phyloP scores from a whole-genome alignment of 2,329 filamentous ascomycete species.

The Botrytis pseudocinerea region DNA sequence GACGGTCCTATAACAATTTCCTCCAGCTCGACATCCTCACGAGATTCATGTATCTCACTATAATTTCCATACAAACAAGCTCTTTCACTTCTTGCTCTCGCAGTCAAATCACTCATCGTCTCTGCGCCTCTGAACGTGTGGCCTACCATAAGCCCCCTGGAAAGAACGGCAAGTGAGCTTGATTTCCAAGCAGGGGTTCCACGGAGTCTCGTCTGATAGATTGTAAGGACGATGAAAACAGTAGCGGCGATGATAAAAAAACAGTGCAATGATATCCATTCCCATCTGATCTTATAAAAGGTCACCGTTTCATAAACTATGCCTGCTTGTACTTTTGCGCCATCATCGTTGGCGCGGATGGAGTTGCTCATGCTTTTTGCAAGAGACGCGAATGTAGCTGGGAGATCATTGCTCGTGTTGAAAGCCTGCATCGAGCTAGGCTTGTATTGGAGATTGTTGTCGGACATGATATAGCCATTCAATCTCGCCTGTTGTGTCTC shows the following conservation, averaged over 20 bases:
- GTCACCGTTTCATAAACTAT: not conserved
- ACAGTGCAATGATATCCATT: conserved; percentile 14
- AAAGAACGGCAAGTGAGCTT: conserved; percentile 13
- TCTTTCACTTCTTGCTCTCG: conserved; percentile 2
- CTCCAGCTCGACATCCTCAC: conserved; percentile 8
- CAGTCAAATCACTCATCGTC: not conserved
- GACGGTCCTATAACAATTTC: not conserved
- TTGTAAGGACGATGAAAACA: not conserved
- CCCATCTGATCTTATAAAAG: conserved; percentile 7
- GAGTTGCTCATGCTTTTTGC: conserved; percentile 18
- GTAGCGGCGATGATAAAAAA: conserved; percentile 3
- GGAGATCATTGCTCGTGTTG: conserved; percentile 5
- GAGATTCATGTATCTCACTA: not conserved
- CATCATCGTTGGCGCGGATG: conserved; percentile 8
- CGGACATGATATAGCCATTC: conserved; percentile 16
- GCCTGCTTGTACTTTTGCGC: not conserved
- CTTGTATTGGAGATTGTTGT: conserved; percentile 4
- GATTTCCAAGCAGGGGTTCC: conserved; percentile 16
- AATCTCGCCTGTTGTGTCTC: conserved; percentile 14
- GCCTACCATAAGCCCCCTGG: not conserved
- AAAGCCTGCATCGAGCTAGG: conserved; percentile 15
- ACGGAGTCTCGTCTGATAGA: conserved; percentile 7
- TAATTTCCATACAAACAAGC: conserved; percentile 1
- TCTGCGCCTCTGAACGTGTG: conserved; percentile 4
- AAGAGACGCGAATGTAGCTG: conserved; percentile 8